These are phyloP conservation scores for Ceratocystis cacaofunesta DNA, from an alignment of 2,329 filamentous ascomycete species.

Conservation along the genomic window DNA sequence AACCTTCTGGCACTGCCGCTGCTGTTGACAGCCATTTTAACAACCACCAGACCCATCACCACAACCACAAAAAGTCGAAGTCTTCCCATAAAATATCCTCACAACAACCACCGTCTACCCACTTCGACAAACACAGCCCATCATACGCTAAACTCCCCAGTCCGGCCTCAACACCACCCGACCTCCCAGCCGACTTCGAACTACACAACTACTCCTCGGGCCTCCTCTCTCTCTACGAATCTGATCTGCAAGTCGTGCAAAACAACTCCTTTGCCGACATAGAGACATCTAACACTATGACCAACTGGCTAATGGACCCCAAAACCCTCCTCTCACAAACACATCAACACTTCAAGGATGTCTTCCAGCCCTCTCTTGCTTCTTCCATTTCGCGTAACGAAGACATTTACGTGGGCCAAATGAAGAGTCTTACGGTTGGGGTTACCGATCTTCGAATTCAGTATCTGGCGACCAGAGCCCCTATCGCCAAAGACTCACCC, in stretches of 20 bases:
- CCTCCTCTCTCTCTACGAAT: conserved; percentile 59
- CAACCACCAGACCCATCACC: neutral
- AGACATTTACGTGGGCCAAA: conserved; percentile 37
- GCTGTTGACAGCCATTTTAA: neutral
- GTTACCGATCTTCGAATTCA: conserved; percentile 50
- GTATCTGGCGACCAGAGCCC: conserved; percentile 37
- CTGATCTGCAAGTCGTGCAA: conserved; percentile 39
- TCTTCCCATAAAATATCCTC: conserved; percentile 64
- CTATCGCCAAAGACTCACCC: conserved; percentile 42
- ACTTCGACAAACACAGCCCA: conserved; percentile 49
- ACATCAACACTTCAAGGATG: conserved; percentile 48
- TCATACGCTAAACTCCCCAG: conserved; percentile 52
- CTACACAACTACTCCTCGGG: conserved; percentile 58
- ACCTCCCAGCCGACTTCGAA: conserved; percentile 45
- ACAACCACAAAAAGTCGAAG: conserved; percentile 62
- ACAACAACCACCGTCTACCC: conserved; percentile 48
- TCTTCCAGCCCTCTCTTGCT: conserved; percentile 45
- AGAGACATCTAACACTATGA: conserved; percentile 57
- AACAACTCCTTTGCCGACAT: conserved; percentile 70
- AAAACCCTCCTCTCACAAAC: conserved; percentile 53
- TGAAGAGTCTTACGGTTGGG: conserved; percentile 33
- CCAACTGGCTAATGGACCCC: conserved; percentile 63
- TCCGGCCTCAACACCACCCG: conserved; percentile 60
- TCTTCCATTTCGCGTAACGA: conserved; percentile 31
- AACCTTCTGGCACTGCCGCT: neutral